Base-by-base conservation (phyloP, 2,329 filamentous ascomycete genomes). In the Knufia petricola region DNA sequence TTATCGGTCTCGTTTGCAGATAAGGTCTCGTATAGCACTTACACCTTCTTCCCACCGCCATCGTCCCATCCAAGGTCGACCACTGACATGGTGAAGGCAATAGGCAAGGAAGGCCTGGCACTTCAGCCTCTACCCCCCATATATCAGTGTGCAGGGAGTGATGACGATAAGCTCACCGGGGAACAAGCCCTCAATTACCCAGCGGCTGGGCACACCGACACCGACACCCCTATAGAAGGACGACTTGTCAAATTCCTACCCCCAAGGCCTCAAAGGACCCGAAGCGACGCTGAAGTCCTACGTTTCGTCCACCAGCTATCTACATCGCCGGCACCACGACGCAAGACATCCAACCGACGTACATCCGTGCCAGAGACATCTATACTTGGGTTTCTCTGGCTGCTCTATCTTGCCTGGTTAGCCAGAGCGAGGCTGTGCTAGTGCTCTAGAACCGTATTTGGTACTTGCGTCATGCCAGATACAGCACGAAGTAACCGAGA, bases 381-480 rank as follows among this genome's bases (percentile, higher is more conserved):
- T 3, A 12, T 47, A 34, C 44, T 47, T 8, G 44, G 32, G 13
- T 17, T 47, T 9, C 23, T 47, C 19, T 47, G 44, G 44, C 15
- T 47, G 31, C n/a, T 47, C 7, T 47, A 47, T 47, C 24, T 47
- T 12, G 17, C 32, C 21, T 47, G 44, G 44, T 4, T 36, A 17
- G 28, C 41, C 7, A 44, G 24, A 4, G 32, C 32, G 6, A n/a
- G 32, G 13, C 15, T 36, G 13, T 36, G n/a, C n/a, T n/a, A n/a
- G n/a, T n/a, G n/a, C n/a, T n/a, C n/a, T n/a, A n/a, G n/a, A n/a
- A n/a, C n/a, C n/a, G n/a, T n/a, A n/a, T n/a, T n/a, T n/a, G n/a
- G n/a, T n/a, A n/a, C n/a, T n/a, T n/a, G n/a, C n/a, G n/a, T n/a
- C n/a, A n/a, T n/a, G n/a, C n/a, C n/a, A n/a, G n/a, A n/a, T n/a